Evolutionary conservation across 495 filamentous ascomycete genomes (phyloP), one percentile per base, ranked within the genome.

Genomic region (Penicillium alfredii): DNA sequence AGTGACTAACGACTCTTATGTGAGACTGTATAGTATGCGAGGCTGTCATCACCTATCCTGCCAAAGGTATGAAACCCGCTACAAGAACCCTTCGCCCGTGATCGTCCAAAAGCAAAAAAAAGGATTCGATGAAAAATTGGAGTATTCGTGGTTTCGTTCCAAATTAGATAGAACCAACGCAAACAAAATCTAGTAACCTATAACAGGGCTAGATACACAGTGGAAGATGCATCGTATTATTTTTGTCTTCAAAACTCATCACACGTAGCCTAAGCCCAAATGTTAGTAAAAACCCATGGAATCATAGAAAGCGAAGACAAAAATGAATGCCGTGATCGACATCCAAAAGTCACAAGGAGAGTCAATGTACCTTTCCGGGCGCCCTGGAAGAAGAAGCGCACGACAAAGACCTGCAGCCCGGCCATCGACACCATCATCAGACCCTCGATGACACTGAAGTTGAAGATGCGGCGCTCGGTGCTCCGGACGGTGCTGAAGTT

Each of bases 301-400:
- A 28, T 3, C 1, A 6, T 28, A 14, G 11, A 14, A 31, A n/a
- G 4, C 16, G 14, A 24, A 12, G 0, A 34, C n/a, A n/a, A n/a
- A n/a, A n/a, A n/a, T n/a, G n/a, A n/a, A n/a, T n/a, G n/a, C n/a
- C n/a, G n/a, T n/a, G n/a, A n/a, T n/a, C n/a, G n/a, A n/a, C n/a
- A n/a, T n/a, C n/a, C n/a, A n/a, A n/a, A n/a, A 7, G 23, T 4
- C 23, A 25, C 11, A 25, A 25, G n/a, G 6, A 21, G n/a, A 32
- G 1, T 30, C 11, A 33, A 69, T 73, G 40, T 60, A 80, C 80
- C 80, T 69, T 84, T 84, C 60, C 80, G 61, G 9, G 80, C 80
- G n/a, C 80, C 89, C 71, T 95, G 90, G 75, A 98, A 97, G 65
- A 98, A 98, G 79, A 97, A 96, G 40, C 88, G 68, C 47, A 99